phyloP scores from a whole-genome alignment of 2,329 filamentous ascomycete species.

The Aspergillus pseudoterreus region DNA sequence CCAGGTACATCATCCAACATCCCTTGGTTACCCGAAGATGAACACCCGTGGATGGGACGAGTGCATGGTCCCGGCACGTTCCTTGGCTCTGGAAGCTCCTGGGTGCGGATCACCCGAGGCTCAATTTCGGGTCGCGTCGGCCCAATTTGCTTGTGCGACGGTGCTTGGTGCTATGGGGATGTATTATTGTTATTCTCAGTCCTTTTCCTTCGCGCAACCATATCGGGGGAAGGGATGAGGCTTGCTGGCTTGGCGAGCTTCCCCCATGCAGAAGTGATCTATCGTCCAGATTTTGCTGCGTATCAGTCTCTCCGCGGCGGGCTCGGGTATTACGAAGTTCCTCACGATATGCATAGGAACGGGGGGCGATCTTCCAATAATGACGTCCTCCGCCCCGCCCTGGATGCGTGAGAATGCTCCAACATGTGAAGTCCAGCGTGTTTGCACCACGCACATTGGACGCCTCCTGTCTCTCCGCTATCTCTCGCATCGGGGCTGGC shows the following conservation, averaged over 20 bases:
- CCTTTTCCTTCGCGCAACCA: background rate
- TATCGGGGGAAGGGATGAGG: background rate
- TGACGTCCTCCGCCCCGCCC: conserved; percentile 24
- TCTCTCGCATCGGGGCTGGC: conserved; percentile 13
- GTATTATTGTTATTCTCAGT: background rate
- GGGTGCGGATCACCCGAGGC: conserved; percentile 31
- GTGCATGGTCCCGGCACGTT: conserved; percentile 17
- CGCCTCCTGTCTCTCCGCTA: conserved; percentile 11
- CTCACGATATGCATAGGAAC: conserved; percentile 24
- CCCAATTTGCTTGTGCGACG: conserved; percentile 8
- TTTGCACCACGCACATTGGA: conserved; percentile 6
- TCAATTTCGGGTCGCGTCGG: conserved; percentile 25
- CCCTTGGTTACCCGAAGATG: background rate
- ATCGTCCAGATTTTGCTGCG: background rate
- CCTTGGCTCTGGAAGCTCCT: conserved; percentile 22
- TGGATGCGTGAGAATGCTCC: conserved; percentile 16
- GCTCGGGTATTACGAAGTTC: conserved; percentile 4
- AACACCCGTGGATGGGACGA: background rate
- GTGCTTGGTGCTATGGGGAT: conserved; percentile 1
- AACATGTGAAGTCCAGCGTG: conserved; percentile 24
- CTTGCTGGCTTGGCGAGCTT: conserved; percentile 5
- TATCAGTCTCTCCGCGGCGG: background rate
- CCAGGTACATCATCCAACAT: conserved; percentile 1
- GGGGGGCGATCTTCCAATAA: conserved; percentile 22
- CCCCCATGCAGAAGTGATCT: background rate